These are phyloP conservation scores for Blastocladiella emersonii DNA, from an alignment of 371 early-diverging fungal species.

Conservation along the genomic window DNA sequence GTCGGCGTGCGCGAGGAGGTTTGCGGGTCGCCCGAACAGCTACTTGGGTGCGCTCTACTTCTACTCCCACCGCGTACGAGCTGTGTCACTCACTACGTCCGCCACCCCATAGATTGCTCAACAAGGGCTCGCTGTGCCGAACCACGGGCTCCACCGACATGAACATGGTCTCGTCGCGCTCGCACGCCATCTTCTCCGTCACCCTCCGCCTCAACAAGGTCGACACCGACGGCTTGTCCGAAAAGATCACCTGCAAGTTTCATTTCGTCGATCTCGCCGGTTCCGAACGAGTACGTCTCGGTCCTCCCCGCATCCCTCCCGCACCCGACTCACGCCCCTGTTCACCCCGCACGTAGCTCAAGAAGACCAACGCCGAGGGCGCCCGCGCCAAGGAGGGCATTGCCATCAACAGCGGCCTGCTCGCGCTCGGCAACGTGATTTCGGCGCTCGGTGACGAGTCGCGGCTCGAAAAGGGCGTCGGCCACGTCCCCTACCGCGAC, in stretches of 20 bases:
- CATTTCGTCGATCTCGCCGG: constrained; percentile 99
- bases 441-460: constrained; percentile 85
- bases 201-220: constrained; percentile 50
- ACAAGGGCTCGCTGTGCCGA: constrained; percentile 64
- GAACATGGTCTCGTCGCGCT: constrained; percentile 91
- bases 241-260: constrained; percentile 68
- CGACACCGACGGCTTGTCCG: constrained; percentile 23
- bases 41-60: constrained; percentile 47
- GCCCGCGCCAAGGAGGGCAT: constrained; percentile 95
- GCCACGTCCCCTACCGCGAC: constrained; percentile 91
- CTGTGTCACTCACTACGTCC: background rate
- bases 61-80: too few species aligned
- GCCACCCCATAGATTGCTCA: constrained; percentile 32
- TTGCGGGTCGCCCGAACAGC: constrained; percentile 58
- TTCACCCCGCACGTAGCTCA: constrained; percentile 34
- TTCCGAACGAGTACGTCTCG: constrained; percentile 65
- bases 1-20: constrained; percentile 73
- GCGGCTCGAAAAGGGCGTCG: constrained; percentile 11
- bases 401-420: constrained; percentile 92
- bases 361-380: constrained; percentile 87
- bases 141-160: constrained; percentile 92
- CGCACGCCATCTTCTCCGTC: constrained; percentile 96
- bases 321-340: background rate
- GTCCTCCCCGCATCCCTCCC: background rate
- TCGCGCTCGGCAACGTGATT: constrained; percentile 98